These are phyloP conservation scores for Waltergamsia citrina DNA, from an alignment of 2,329 filamentous ascomycete genomes.

Conservation along the genomic window DNA sequence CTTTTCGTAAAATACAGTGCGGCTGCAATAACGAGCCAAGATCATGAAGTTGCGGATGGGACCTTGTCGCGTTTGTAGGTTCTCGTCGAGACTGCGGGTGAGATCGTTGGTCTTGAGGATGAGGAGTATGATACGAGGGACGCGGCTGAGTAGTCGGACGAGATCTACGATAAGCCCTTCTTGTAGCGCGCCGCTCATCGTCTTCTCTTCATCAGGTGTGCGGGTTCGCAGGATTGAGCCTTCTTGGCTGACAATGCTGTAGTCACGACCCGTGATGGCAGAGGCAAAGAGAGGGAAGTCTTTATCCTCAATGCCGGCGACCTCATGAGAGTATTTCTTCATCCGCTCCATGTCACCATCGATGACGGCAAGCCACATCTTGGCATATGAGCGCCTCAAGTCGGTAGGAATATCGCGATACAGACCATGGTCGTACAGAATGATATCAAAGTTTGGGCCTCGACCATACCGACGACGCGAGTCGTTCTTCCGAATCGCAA, in stretches of 20 bases:
- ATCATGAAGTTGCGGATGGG: conserved; percentile 59
- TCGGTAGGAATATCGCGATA: conserved; percentile 83
- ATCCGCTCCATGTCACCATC: conserved; percentile 79
- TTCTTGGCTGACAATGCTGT: conserved; percentile 58
- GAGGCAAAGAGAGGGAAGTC: conserved; percentile 94
- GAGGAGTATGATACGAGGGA: conserved; percentile 84
- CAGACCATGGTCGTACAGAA: conserved; percentile 93
- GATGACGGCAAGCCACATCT: conserved; percentile 94
- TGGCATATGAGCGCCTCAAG: conserved; percentile 79
- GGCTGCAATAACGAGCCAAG: conserved; percentile 57
- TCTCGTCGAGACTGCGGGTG: conserved; percentile 88
- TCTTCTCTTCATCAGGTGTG: conserved; percentile 69
- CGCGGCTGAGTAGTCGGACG: conserved; percentile 77
- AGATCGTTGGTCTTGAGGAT: conserved; percentile 98
- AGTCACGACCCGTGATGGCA: conserved; percentile 93
- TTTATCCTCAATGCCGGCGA: conserved; percentile 79
- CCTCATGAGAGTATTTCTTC: conserved; percentile 80
- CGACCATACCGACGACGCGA: conserved; percentile 37
- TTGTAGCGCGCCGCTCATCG: conserved; percentile 74
- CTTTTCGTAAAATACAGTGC: conserved; percentile 56
- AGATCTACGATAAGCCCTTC: conserved; percentile 84
- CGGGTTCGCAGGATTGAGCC: conserved; percentile 48
- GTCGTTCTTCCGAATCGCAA: conserved; percentile 76
- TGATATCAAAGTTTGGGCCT: conserved; percentile 78
- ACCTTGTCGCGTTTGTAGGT: conserved; percentile 63